These are phyloP conservation scores for Venturia asperata DNA, from an alignment of 2,329 filamentous ascomycete genomes.

Conservation along the genomic window DNA sequence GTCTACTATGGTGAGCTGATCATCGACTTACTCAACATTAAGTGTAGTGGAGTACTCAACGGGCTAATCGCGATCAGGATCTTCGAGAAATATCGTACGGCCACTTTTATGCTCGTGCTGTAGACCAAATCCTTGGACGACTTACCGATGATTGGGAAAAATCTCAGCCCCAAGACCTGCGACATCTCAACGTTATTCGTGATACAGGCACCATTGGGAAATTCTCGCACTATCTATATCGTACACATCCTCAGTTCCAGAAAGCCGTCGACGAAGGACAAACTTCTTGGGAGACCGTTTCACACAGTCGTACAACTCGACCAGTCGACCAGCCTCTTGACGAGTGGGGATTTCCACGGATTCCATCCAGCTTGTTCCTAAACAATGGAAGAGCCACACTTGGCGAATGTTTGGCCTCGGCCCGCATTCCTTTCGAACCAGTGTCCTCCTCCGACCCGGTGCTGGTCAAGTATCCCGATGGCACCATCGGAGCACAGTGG, in stretches of 20 bases:
- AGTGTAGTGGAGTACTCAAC: neutral
- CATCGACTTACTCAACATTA: neutral
- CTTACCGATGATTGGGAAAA: conserved; percentile 50
- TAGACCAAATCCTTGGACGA: conserved; percentile 47
- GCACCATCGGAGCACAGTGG: conserved; percentile 6
- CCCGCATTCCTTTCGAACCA: neutral
- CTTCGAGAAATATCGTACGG: conserved; percentile 38
- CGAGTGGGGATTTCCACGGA: conserved; percentile 14
- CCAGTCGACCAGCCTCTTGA: conserved; percentile 25
- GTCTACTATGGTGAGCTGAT: conserved; percentile 33
- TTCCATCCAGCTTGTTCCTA: neutral
- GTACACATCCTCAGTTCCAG: conserved; percentile 46
- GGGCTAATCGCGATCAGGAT: conserved; percentile 24
- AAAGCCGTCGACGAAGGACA: conserved; percentile 45
- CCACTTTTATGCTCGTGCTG: conserved; percentile 46
- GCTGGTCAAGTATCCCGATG: conserved; percentile 5
- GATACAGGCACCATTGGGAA: conserved; percentile 45
- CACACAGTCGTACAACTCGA: neutral
- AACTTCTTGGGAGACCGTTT: conserved; percentile 41
- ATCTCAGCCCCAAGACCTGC: conserved; percentile 52
- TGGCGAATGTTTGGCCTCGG: neutral
- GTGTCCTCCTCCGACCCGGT: neutral
- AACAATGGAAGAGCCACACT: conserved; percentile 13
- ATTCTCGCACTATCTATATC: conserved; percentile 48
- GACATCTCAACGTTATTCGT: conserved; percentile 50